Conservation (phyloP, 2,329 filamentous ascomycete genomes). For the Microsporum audouinii region DNA sequence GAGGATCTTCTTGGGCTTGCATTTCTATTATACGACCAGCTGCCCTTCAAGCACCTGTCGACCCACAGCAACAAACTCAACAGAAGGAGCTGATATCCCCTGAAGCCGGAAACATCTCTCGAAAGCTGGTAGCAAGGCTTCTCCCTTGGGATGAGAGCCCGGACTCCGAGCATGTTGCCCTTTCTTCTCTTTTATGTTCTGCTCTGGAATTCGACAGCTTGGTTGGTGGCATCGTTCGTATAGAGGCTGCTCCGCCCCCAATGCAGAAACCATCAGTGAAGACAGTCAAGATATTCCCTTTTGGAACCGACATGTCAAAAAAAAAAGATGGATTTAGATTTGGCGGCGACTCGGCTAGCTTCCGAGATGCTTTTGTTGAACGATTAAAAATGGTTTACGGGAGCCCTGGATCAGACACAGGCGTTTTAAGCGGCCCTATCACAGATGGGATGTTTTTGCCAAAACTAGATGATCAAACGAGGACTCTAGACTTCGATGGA, state of each 20-base stretch:
- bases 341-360: constrained; percentile 73
- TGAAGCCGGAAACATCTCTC: constrained; percentile 46
- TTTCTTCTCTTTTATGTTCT: constrained; percentile 67
- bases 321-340: constrained; percentile 62
- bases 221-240: constrained; percentile 74
- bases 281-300: constrained; percentile 70
- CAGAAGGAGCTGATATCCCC: constrained; percentile 53
- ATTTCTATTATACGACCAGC: constrained; percentile 82
- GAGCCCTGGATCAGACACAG: constrained; percentile 43
- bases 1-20: constrained; percentile 63
- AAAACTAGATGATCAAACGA: constrained; percentile 44
- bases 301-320: constrained; percentile 48
- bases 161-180: constrained; percentile 63
- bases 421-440: constrained; percentile 68
- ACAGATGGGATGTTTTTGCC: constrained; percentile 78
- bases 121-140: constrained; percentile 65
- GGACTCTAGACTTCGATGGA: constrained; percentile 61
- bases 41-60: constrained; percentile 58
- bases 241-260: constrained; percentile 69
- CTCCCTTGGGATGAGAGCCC: constrained; percentile 76
- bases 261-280: constrained; percentile 55
- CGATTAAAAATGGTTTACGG: constrained; percentile 62
- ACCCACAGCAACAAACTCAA: constrained; percentile 54
- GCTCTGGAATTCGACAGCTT: constrained; percentile 60
- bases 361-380: constrained; percentile 62